phyloP scores from a whole-genome alignment of 129 eudicot genomes.

The Centrapalus pauciflorus region DNA sequence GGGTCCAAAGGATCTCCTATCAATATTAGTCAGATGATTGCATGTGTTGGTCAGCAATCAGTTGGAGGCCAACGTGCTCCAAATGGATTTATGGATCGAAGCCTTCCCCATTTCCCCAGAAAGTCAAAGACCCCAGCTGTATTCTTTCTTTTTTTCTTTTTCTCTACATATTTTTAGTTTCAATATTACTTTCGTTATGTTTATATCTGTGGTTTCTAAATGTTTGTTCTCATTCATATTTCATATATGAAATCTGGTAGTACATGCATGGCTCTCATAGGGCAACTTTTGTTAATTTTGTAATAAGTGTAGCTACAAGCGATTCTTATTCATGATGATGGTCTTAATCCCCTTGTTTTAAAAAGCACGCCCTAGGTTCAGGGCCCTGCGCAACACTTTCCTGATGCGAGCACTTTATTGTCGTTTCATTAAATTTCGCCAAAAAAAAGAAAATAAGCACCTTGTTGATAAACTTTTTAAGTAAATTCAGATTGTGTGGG shows the following conservation, averaged over 20 bases:
- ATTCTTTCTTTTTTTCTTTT: too few relatives aligned
- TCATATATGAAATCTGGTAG: neutral
- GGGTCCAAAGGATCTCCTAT: constrained; percentile 99
- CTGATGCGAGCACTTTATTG: too few relatives aligned
- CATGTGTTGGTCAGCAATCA: constrained; percentile 97
- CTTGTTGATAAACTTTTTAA: too few relatives aligned
- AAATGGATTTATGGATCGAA: constrained; percentile 84
- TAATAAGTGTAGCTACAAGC: neutral
- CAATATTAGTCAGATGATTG: constrained; percentile 97
- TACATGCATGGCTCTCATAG: neutral
- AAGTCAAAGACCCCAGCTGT: constrained; percentile 83
- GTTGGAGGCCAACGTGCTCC: constrained; percentile 99
- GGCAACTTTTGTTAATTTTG: neutral
- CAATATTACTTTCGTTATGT: neutral
- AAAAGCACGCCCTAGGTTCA: too few relatives aligned
- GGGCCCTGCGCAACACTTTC: too few relatives aligned
- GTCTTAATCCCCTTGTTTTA: too few relatives aligned
- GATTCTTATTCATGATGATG: neutral
- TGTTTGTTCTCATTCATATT: neutral
- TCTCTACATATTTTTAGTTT: neutral
- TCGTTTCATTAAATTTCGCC: too few relatives aligned
- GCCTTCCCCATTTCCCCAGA: constrained; percentile 85
- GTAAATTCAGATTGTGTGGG: too few relatives aligned
- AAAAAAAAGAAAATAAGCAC: too few relatives aligned
- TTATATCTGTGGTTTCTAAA: neutral